Conservation (phyloP, 2,329 filamentous ascomycete genomes). For the Scedosporium apiospermum region DNA sequence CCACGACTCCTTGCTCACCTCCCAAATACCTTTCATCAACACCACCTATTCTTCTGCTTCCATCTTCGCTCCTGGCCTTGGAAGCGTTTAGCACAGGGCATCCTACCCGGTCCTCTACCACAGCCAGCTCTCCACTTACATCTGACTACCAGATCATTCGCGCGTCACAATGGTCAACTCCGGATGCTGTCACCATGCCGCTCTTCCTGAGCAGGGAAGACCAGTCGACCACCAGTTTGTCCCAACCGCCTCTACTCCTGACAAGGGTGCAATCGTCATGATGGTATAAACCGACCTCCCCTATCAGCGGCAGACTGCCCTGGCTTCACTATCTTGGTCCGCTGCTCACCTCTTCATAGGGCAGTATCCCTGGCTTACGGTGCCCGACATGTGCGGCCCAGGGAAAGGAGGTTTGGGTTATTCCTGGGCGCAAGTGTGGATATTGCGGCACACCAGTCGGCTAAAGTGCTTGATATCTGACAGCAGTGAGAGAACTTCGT, state of each 20-base stretch:
- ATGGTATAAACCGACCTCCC: neutral
- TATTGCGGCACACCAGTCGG: conserved; percentile 38
- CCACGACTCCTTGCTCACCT: neutral
- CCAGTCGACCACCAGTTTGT: neutral
- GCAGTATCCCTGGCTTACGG: conserved; percentile 36
- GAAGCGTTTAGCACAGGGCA: no score
- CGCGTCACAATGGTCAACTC: no score
- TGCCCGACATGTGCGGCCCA: conserved; percentile 40
- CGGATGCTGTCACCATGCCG: no score
- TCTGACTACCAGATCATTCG: no score
- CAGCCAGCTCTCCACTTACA: no score
- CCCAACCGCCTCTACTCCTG: neutral
- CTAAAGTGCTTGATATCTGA: conserved; percentile 9
- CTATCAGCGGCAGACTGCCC: neutral
- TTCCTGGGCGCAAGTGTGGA: conserved; percentile 40
- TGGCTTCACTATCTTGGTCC: neutral
- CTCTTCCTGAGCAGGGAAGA: neutral
- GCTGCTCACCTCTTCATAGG: conserved; percentile 4
- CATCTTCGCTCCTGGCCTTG: neutral
- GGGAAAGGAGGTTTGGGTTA: conserved; percentile 46
- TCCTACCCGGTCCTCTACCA: no score
- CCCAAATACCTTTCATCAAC: neutral
- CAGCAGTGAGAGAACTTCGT: neutral
- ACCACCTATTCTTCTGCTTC: neutral
- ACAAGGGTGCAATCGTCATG: conserved; percentile 1